phyloP scores from a whole-genome alignment of 495 filamentous ascomycete genomes.

The Glarea lozoyensis region DNA sequence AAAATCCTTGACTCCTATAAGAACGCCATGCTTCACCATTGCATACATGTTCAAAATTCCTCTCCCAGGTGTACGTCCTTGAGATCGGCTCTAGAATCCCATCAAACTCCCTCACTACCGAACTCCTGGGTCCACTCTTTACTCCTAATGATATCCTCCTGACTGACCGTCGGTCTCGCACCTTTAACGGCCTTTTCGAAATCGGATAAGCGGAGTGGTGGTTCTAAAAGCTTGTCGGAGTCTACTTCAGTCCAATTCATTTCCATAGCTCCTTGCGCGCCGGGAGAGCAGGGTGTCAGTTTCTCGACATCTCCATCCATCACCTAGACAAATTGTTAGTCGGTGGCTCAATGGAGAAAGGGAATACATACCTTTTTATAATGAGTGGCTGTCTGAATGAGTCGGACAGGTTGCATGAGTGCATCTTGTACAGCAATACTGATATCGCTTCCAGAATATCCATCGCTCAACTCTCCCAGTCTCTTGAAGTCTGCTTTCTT shows the following conservation, averaged over 20 bases:
- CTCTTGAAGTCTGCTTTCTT: conserved; percentile 66
- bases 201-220: conserved; percentile 78
- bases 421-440: conserved; percentile 94
- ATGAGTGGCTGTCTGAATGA: conserved; percentile 97
- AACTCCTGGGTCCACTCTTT: conserved; percentile 95
- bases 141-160: conserved; percentile 72
- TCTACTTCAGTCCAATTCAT: conserved; percentile 91
- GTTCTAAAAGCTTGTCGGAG: conserved; percentile 75
- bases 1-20: conserved; percentile 2
- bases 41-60: too few species aligned
- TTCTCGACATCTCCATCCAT: conserved; percentile 62
- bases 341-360: background rate
- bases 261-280: conserved; percentile 73
- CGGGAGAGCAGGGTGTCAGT: conserved; percentile 89
- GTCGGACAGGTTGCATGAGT: conserved; percentile 93
- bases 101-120: conserved; percentile 73
- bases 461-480: conserved; percentile 74
- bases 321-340: conserved; percentile 48
- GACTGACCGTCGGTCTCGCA: conserved; percentile 80
- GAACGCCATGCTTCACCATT: conserved; percentile 13
- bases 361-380: conserved; percentile 74
- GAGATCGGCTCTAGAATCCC: too few species aligned
- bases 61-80: too few species aligned
- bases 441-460: conserved; percentile 95
- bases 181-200: conserved; percentile 88